Percentiles rank a stretch among this genome's conserved stretches.
Evolutionary conservation across 179 eudicot genomes (phyloP).

Genomic region (Silene coronaria): DNA sequence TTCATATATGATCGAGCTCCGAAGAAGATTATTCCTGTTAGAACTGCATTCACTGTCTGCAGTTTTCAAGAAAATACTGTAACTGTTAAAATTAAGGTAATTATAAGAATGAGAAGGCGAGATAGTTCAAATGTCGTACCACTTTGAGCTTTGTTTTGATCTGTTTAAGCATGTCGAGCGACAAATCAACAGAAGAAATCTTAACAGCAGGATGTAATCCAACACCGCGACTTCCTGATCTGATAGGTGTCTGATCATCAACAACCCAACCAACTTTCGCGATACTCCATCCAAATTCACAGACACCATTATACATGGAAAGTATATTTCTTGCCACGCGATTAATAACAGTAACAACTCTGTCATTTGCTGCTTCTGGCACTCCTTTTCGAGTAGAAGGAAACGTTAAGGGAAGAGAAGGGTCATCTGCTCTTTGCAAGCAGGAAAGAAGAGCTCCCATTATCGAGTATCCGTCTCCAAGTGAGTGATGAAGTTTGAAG

Average conservation of each 20-base stretch:
- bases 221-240: slow-evolving; percentile 45
- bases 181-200: slow-evolving; percentile 42
- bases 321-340: slow-evolving; percentile 20
- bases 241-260: slow-evolving; percentile 49
- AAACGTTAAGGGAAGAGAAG: slow-evolving; percentile 52
- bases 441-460: slow-evolving; percentile 81
- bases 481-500: slow-evolving; percentile 71
- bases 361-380: not conserved
- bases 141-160: slow-evolving; percentile 49
- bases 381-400: slow-evolving; percentile 28
- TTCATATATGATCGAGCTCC: slow-evolving; percentile 70
- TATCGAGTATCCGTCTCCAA: slow-evolving; percentile 76
- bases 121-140: slow-evolving; percentile 34
- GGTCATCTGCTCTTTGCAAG: slow-evolving; percentile 50
- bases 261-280: slow-evolving; percentile 43
- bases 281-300: slow-evolving; percentile 60
- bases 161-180: slow-evolving; percentile 48
- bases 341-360: not conserved
- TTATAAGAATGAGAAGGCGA: not conserved
- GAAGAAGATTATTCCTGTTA: slow-evolving; percentile 50
- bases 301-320: slow-evolving; percentile 27
- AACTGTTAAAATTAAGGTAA: not conserved
- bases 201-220: slow-evolving; percentile 40
- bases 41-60: slow-evolving; percentile 66
- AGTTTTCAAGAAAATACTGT: not conserved